Evolutionary conservation across 257 asterid species (phyloP).

Genomic region (Plantago ovata): DNA sequence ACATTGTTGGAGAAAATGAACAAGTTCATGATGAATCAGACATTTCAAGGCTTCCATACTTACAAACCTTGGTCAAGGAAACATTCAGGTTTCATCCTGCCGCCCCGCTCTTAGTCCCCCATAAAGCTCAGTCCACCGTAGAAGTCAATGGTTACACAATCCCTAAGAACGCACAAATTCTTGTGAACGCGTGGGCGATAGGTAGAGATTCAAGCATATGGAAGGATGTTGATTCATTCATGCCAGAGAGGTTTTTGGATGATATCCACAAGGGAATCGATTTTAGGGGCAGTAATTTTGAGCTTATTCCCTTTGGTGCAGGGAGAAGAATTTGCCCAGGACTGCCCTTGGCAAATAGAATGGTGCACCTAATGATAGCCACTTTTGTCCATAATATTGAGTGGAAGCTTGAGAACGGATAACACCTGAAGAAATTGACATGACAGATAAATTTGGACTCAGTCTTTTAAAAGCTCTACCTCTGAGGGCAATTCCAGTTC

Average conservation of each 20-base stretch:
- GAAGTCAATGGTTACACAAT: not conserved
- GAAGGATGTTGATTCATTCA: not conserved
- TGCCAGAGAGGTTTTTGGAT: conserved; percentile 5
- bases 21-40: conserved; percentile 14
- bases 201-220: conserved; percentile 7
- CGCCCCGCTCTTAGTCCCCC: conserved; percentile 10
- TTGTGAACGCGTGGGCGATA: conserved; percentile 6
- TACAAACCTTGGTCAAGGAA: conserved; percentile 16
- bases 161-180: conserved; percentile 4
- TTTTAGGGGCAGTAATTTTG: not conserved
- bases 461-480: conserved; percentile 16
- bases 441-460: conserved; percentile 22
- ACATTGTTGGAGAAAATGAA: conserved; percentile 3
- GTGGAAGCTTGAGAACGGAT: conserved; percentile 12
- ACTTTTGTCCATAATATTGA: conserved; percentile 1
- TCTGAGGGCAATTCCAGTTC: conserved; percentile 14
- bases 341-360: conserved; percentile 9
- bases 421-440: conserved; percentile 13
- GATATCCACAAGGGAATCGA: not conserved
- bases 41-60: conserved; percentile 11
- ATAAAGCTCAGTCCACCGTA: conserved; percentile 1
- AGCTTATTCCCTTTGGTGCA: conserved; percentile 7
- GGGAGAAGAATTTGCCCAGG: conserved; percentile 13
- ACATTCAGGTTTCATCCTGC: conserved; percentile 7
- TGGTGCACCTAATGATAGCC: conserved; percentile 9